Base-by-base conservation (phyloP, 2,329 filamentous ascomycete species). In the Fusarium falciforme region DNA sequence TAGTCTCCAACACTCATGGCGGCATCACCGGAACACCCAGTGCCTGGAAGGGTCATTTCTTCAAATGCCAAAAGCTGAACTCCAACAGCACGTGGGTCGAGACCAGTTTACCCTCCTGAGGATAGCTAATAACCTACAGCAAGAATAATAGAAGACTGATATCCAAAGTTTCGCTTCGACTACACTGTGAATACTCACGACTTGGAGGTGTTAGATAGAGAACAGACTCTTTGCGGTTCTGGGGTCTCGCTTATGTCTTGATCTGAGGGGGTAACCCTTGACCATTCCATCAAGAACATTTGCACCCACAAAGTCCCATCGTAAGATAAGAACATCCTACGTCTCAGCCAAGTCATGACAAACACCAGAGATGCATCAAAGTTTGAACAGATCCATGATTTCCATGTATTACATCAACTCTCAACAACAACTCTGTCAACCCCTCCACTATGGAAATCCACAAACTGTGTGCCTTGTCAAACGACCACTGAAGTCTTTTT, bases 381-480 rank as follows among this genome's bases (percentile, higher is more conserved):
- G 25, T 35, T 54, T 70, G 9, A 64, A 58, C 61, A 69, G 35
- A 70, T 68, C 65, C 60, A 49, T 22, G 52, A 61, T 61, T 63
- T 67, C 65, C 61, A 59, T 76, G 75, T 67, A 77, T 77, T 77
- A 77, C 44, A 78, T 29, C 55, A 67, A 55, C 60, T 52, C 61
- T 61, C 65, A 57, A 57, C 47, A 52, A n/a, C 47, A 36, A 44
- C 64, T 55, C 60, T 40, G 35, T 29, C 22, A 31, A 31, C 12
- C 22, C 17, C 17, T 29, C 47, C 61, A 65, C 59, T 52, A 67
- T 70, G 42, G 54, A 31, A 65, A 58, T 60, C 71, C 68, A 61
- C 57, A 64, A 42, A 67, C 61, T 61, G 29, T 33, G 36, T 70
- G 35, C 35, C 63, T n/a, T 47, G 55, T 68, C 40, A 71, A 72